phyloP scores from a whole-genome alignment of 352 stramenopile genomes.

The Globisporangium cystogenes region DNA sequence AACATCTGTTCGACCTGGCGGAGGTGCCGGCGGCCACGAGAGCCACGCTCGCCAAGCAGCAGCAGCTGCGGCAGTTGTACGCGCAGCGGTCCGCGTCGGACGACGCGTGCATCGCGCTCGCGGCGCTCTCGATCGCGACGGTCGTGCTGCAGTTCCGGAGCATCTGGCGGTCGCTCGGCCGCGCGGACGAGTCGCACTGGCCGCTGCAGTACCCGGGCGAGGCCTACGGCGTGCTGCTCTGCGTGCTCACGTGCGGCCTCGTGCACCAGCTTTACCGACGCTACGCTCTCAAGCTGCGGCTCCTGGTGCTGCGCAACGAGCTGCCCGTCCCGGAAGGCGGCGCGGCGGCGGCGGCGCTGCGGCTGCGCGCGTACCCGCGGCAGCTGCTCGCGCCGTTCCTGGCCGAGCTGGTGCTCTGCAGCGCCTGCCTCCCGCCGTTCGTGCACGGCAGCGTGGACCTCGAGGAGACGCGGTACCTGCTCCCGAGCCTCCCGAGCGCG shows the following conservation, averaged over 20 bases:
- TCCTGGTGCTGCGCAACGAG: slow-evolving; percentile 44
- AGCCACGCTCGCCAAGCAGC: slow-evolving; percentile 16
- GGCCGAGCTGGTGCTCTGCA: slow-evolving; percentile 33
- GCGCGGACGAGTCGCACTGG: slow-evolving; percentile 5
- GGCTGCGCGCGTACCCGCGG: slow-evolving; percentile 14
- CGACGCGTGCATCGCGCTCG: slow-evolving; percentile 28
- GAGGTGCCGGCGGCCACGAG: slow-evolving; percentile 1
- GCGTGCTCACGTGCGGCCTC: slow-evolving; percentile 34
- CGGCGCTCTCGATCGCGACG: slow-evolving; percentile 26
- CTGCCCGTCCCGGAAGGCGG: slow-evolving; percentile 21
- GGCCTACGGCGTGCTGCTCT: slow-evolving; percentile 35
- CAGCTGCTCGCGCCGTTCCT: slow-evolving; percentile 38
- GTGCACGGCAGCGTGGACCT: slow-evolving; percentile 37
- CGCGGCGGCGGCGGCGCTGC: slow-evolving; percentile 3
- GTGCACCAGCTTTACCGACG: slow-evolving; percentile 36
- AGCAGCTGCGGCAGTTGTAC: slow-evolving; percentile 23
- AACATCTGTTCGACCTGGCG: too few relatives aligned
- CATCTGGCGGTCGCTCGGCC: slow-evolving; percentile 34
- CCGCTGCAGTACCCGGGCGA: slow-evolving; percentile 41
- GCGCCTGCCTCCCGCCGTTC: slow-evolving; percentile 39
- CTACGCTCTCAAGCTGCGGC: slow-evolving; percentile 48
- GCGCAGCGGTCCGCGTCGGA: slow-evolving; percentile 25
- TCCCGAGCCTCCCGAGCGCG: too few relatives aligned
- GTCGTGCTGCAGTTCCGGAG: slow-evolving; percentile 53
- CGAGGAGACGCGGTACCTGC: slow-evolving; percentile 38